Percentiles rank a stretch among this genome's conserved stretches.
Conservation (phyloP, 2,329 filamentous ascomycete genomes). For the Ophiognomonia clavigignenti-juglandacearum region DNA sequence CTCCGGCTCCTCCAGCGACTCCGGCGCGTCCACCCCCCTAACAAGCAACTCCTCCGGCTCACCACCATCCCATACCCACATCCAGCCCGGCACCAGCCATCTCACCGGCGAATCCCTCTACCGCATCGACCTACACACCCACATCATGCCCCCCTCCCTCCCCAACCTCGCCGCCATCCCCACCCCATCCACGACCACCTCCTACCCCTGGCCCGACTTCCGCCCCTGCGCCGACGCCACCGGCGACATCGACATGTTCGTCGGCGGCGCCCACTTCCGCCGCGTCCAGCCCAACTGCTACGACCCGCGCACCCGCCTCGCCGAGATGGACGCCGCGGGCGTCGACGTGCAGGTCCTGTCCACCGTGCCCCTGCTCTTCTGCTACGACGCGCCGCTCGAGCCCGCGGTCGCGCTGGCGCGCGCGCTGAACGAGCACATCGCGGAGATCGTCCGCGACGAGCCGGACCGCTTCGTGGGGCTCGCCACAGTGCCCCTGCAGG, state of each 20-base stretch:
- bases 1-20: conserved; percentile 4
- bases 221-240: conserved; percentile 20
- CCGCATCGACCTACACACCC: conserved; percentile 32
- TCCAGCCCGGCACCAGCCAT: no score
- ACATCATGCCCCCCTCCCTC: conserved; percentile 32
- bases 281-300: conserved; percentile 30
- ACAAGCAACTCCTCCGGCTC: conserved; percentile 15
- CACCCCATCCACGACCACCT: conserved; percentile 33
- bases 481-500: conserved; percentile 28
- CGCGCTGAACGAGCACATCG: conserved; percentile 29
- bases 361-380: conserved; percentile 33
- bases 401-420: conserved; percentile 24
- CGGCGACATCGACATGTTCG: conserved; percentile 29
- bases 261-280: conserved; percentile 28
- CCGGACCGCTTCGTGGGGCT: conserved; percentile 28
- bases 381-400: conserved; percentile 28
- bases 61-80: conserved; percentile 7
- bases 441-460: conserved; percentile 19
- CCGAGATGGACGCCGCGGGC: conserved; percentile 29
- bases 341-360: conserved; percentile 31
- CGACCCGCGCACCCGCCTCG: conserved; percentile 21
- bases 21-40: conserved; percentile 12
- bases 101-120: conserved; percentile 22
- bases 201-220: conserved; percentile 29
- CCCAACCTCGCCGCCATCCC: conserved; percentile 38